phyloP scores from a whole-genome alignment of 2,329 filamentous ascomycete genomes.

The Zasmidium citrigriseum region DNA sequence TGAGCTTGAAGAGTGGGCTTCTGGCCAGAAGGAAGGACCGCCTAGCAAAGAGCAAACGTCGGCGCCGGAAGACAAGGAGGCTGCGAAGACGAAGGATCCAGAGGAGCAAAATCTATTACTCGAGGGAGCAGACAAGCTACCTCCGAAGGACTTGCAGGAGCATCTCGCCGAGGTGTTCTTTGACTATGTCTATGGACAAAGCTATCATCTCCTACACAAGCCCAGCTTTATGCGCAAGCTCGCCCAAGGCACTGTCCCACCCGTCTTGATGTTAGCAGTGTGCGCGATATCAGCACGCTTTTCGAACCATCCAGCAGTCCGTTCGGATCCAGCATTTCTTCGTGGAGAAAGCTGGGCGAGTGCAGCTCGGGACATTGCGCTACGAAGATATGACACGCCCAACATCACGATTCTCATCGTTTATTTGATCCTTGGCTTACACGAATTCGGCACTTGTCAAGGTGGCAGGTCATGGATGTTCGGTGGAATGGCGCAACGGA shows the following conservation, averaged over 20 bases:
- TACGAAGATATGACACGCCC: constrained; percentile 86
- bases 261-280: constrained; percentile 88
- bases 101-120: constrained; percentile 76
- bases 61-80: constrained; percentile 6
- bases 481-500: constrained; percentile 89
- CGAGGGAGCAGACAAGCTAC: constrained; percentile 81
- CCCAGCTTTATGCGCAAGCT: constrained; percentile 93
- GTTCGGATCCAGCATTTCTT: constrained; percentile 75
- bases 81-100: constrained; percentile 45
- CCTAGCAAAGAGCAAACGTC: constrained; percentile 33
- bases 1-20: constrained; percentile 78
- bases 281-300: constrained; percentile 96
- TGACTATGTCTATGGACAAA: constrained; percentile 92
- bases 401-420: constrained; percentile 96
- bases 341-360: constrained; percentile 90
- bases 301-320: constrained; percentile 81
- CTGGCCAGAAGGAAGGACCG: constrained; percentile 43
- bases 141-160: constrained; percentile 84
- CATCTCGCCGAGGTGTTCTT: constrained; percentile 95
- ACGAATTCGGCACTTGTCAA: constrained; percentile 96
- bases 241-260: constrained; percentile 76
- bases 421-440: constrained; percentile 81
- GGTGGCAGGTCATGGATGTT: constrained; percentile 95
- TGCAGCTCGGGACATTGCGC: constrained; percentile 81
- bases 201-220: constrained; percentile 92